phyloP scores from a whole-genome alignment of 345 rosid species.

The Nephelium lappaceum region DNA sequence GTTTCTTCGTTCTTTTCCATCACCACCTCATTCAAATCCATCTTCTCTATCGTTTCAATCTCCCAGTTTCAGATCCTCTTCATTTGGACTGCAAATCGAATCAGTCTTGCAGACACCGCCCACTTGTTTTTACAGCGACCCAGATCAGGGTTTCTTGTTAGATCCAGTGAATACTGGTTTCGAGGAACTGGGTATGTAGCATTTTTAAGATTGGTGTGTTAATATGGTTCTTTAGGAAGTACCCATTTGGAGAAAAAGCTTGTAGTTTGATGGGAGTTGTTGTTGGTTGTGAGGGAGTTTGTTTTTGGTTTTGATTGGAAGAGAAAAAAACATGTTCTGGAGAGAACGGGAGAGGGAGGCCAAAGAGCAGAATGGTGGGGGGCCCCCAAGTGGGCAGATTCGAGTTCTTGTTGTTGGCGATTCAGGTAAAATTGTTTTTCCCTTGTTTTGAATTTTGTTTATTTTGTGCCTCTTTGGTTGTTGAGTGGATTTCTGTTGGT shows the following conservation, averaged over 20 bases:
- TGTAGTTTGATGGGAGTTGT: slow-evolving; percentile 31
- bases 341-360: slow-evolving; percentile 87
- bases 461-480: neutral
- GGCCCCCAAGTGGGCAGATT: slow-evolving; percentile 92
- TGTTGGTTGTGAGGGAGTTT: slow-evolving; percentile 16
- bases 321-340: slow-evolving; percentile 68
- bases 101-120: neutral
- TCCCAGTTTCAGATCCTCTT: neutral
- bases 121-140: slow-evolving; percentile 7
- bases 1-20: neutral
- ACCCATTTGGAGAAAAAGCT: slow-evolving; percentile 28
- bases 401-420: slow-evolving; percentile 98
- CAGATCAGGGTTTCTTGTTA: neutral
- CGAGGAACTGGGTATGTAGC: neutral
- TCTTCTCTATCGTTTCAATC: neutral
- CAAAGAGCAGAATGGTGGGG: slow-evolving; percentile 75
- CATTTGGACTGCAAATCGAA: neutral
- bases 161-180: neutral
- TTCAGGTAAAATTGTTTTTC: slow-evolving; percentile 54
- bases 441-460: neutral
- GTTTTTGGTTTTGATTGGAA: neutral
- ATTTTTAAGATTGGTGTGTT: neutral
- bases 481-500: neutral
- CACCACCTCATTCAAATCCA: neutral
- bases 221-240: slow-evolving; percentile 24